Evolutionary conservation across 2,329 filamentous ascomycete species (phyloP).

Genomic region (Alternaria rosae): DNA sequence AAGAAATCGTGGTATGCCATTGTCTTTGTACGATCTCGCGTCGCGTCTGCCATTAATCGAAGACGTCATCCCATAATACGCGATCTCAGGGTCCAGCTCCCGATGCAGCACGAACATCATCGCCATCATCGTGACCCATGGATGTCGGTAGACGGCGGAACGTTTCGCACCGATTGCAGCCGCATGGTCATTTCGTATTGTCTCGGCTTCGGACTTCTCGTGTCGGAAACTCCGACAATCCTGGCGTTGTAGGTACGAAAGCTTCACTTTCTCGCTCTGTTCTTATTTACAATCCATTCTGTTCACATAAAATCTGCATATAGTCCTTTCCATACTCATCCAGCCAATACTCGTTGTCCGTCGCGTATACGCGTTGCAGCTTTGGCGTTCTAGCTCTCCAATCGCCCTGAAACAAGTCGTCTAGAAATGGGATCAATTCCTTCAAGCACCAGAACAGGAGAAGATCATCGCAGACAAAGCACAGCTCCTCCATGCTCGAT

Average conservation of each 20-base stretch:
- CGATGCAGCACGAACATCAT: conserved; percentile 12
- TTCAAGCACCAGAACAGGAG: not conserved
- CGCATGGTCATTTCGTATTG: not conserved
- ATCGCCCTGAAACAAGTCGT: not conserved
- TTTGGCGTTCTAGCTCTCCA: not conserved
- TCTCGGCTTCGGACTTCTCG: not conserved
- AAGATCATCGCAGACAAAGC: not conserved
- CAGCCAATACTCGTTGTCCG: not conserved
- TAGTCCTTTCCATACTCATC: not conserved
- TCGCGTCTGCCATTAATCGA: conserved; percentile 1
- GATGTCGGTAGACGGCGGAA: not conserved
- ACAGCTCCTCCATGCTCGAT: not conserved
- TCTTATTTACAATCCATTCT: not conserved
- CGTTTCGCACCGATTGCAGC: not conserved
- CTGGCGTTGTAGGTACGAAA: not conserved
- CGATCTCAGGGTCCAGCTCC: conserved; percentile 14
- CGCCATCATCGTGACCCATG: conserved; percentile 10
- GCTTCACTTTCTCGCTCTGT: not conserved
- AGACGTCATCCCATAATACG: conserved; percentile 13
- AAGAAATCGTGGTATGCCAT: not conserved
- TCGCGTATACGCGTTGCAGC: not conserved
- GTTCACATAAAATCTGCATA: not conserved
- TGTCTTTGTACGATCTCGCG: not conserved
- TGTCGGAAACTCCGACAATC: not conserved
- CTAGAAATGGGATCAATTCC: not conserved